A percentile compares a stretch with the other conserved stretches of the same genome.
Evolutionary conservation across 768 basidiomycete species (phyloP).

Genomic region (Boletus bicolor): DNA sequence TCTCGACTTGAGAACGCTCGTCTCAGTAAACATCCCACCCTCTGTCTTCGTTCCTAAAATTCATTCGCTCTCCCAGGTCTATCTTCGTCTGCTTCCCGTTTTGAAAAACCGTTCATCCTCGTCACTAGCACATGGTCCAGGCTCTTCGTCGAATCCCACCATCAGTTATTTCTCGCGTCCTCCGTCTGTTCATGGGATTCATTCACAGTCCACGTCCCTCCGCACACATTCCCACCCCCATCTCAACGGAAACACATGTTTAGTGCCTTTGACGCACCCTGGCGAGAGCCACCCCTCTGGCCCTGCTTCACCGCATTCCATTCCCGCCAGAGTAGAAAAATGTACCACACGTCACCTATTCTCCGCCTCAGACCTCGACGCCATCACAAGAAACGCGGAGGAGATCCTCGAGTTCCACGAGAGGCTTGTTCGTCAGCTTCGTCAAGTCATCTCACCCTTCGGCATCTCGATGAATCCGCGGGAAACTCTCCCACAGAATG

Average conservation of each 20-base stretch:
- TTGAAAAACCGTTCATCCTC: conserved; percentile 33
- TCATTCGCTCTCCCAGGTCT: conserved; percentile 46
- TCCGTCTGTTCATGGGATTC: conserved; percentile 38
- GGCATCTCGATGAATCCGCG: conserved; percentile 43
- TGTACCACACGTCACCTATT: conserved; percentile 48
- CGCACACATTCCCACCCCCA: conserved; percentile 47
- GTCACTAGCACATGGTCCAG: conserved; percentile 11
- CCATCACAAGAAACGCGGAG: conserved; percentile 63
- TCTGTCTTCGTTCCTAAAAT: not conserved
- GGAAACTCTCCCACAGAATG: conserved; percentile 13
- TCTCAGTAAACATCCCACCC: conserved; percentile 52
- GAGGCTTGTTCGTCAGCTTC: conserved; percentile 55
- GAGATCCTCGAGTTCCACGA: conserved; percentile 70
- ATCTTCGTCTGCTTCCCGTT: conserved; percentile 55
- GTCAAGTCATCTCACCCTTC: conserved; percentile 45
- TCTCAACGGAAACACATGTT: conserved; percentile 16
- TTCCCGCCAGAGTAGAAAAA: conserved; percentile 30
- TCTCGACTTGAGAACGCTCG: conserved; percentile 70
- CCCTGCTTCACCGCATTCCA: conserved; percentile 7
- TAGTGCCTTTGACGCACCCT: conserved; percentile 13
- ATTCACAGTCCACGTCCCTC: conserved; percentile 42
- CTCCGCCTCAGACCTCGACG: conserved; percentile 53
- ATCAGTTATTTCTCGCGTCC: conserved; percentile 36
- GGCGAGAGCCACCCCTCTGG: conserved; percentile 9
- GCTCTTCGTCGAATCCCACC: conserved; percentile 27